Base-by-base conservation (phyloP, 768 basidiomycete genomes). In the Collybiopsis confluens region DNA sequence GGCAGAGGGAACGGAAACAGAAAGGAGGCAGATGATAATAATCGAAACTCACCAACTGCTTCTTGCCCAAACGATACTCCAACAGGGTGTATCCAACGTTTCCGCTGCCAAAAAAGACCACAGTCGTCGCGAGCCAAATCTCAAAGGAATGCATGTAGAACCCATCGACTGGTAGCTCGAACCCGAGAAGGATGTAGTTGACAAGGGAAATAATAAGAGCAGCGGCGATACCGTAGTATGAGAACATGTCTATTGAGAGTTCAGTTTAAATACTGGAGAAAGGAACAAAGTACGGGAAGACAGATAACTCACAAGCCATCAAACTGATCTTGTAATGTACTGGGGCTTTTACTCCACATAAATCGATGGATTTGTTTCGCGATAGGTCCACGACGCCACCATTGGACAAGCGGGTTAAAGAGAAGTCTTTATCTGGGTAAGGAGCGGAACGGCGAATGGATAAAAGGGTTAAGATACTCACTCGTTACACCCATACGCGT, bases 141-240 rank as follows among this genome's bases (percentile, higher is more conserved):
- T 91, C 89, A 64, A 90, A 90, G 59, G 80, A 82, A 71, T 88
- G 86, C 58, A 89, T 72, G 72, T 91, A 91, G 70, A 84, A 90
- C 27, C 76, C 73, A 60, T 91, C 88, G 24, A 88, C 73, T 33
- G 81, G 74, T 41, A 85, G 76, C 54, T 70, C 80, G 56, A 87
- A 82, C 0, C 89, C 88, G 47, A 91, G 85, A 26, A 90, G 66
- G 51, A 86, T 72, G 67, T 89, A 91, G 71, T 91, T 91, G 59
- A 90, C 62, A 38, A 88, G 64, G 1, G 79, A 80, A 27, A 88
- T 83, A 15, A 86, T 67, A 5, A 82, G 77, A 1, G 86, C 79
- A 21, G 82, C 83, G 4, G 89, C 82, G 56, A 90, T 86, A 56
- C 89, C 78, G 56, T 81, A 54, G 24, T 44, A 45, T 21, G 41